phyloP scores from a whole-genome alignment of 2,329 filamentous ascomycete species.

The Fusarium kyushuense region DNA sequence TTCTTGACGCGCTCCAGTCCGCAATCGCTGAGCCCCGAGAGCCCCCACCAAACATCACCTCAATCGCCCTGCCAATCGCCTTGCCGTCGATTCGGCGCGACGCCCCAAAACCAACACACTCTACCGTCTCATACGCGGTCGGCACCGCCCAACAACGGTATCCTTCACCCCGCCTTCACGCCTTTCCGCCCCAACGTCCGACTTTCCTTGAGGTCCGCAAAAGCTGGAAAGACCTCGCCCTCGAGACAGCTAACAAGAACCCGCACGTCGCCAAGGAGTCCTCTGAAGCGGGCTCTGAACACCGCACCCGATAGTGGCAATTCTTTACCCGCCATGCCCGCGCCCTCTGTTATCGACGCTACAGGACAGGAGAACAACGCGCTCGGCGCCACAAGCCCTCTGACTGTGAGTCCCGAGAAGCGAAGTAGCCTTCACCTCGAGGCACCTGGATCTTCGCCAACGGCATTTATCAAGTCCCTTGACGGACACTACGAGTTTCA shows the following conservation, averaged over 20 bases:
- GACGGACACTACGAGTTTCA: constrained; percentile 56
- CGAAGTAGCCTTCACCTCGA: constrained; percentile 70
- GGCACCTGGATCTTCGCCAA: constrained; percentile 64
- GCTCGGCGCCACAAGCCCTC: constrained; percentile 53
- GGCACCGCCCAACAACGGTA: constrained; percentile 52
- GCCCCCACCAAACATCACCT: constrained; percentile 61
- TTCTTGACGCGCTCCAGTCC: constrained; percentile 70
- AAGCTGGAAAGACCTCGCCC: constrained; percentile 68
- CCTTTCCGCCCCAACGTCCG: constrained; percentile 76
- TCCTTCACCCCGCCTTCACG: constrained; percentile 65
- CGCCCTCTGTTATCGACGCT: constrained; percentile 52
- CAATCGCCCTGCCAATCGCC: constrained; percentile 69
- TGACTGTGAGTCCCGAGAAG: constrained; percentile 56
- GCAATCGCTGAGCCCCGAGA: constrained; percentile 60
- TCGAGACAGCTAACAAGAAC: constrained; percentile 69
- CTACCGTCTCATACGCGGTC: constrained; percentile 51
- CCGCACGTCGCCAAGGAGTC: constrained; percentile 82
- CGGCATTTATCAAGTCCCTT: constrained; percentile 63
- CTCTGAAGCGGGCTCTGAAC: constrained; percentile 80
- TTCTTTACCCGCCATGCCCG: constrained; percentile 61
- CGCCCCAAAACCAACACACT: constrained; percentile 53
- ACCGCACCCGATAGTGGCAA: constrained; percentile 79
- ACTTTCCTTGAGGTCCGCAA: constrained; percentile 73
- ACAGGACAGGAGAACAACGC: constrained; percentile 60
- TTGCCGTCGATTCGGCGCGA: constrained; percentile 58